Conservation (phyloP, 768 basidiomycete genomes). For the Podaxis rugospora region DNA sequence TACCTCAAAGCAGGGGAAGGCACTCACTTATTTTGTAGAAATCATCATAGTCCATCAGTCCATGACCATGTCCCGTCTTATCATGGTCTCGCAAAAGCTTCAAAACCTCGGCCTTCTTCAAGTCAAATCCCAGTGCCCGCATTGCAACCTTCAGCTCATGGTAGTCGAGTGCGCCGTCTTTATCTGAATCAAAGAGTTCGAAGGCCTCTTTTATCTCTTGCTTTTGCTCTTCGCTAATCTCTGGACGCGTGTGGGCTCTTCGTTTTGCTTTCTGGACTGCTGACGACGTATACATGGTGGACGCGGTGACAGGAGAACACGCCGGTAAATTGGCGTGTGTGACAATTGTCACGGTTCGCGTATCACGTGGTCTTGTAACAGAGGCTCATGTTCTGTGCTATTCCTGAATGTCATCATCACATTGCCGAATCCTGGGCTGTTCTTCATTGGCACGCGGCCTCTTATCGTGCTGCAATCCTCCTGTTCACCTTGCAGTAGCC, state of each 20-base stretch:
- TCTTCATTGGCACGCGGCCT: neutral
- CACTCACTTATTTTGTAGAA: constrained; percentile 90
- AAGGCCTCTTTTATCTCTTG: constrained; percentile 99
- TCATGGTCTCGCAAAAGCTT: constrained; percentile 92
- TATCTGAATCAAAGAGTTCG: constrained; percentile 98
- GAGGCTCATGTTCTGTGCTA: neutral
- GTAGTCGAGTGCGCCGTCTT: constrained; percentile 94
- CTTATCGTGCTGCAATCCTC: neutral
- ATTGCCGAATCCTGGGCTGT: neutral
- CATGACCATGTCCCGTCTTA: constrained; percentile 70
- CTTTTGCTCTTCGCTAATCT: constrained; percentile 84
- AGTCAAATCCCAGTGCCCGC: constrained; percentile 94
- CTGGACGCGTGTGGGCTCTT: constrained; percentile 71
- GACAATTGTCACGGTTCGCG: constrained; percentile 1
- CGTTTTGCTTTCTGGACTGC: constrained; percentile 71
- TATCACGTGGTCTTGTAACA: constrained; percentile 1
- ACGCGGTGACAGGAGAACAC: constrained; percentile 8
- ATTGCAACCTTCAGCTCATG: constrained; percentile 99
- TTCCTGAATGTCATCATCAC: neutral
- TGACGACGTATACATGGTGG: constrained; percentile 58
- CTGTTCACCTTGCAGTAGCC: neutral
- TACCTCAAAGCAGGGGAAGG: neutral
- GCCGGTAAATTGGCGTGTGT: constrained; percentile 5
- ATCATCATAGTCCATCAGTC: constrained; percentile 88
- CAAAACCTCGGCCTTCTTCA: constrained; percentile 98